These are phyloP conservation scores for Suhomyces vadensis DNA, from an alignment of 805 yeast species.

Conservation along the genomic window DNA sequence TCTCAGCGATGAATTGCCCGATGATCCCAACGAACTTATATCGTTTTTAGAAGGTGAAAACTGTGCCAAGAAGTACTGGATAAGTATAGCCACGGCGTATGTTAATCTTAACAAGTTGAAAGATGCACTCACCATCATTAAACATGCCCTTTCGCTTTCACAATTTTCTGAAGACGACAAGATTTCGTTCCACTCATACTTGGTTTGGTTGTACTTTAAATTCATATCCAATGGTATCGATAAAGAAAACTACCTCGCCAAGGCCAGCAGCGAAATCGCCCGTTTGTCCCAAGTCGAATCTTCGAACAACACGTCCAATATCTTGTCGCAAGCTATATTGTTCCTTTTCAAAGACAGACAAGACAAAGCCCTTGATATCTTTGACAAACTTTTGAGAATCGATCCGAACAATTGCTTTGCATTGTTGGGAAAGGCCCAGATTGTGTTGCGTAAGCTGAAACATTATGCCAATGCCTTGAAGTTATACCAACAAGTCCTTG, in stretches of 20 bases:
- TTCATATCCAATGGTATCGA: slow-evolving; percentile 29
- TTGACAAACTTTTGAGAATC: slow-evolving; percentile 58
- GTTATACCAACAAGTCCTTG: slow-evolving; percentile 78
- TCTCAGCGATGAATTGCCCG: slow-evolving; percentile 78
- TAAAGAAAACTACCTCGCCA: slow-evolving; percentile 22
- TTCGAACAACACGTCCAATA: slow-evolving; percentile 36
- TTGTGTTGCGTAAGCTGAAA: slow-evolving; percentile 63
- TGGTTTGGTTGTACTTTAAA: slow-evolving; percentile 72
- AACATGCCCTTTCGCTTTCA: slow-evolving; percentile 53
- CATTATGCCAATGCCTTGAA: slow-evolving; percentile 74
- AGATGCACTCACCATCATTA: slow-evolving; percentile 65
- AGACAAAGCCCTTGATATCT: slow-evolving; percentile 69
- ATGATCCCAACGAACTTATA: slow-evolving; percentile 82
- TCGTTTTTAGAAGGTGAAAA: slow-evolving; percentile 78
- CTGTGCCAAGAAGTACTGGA: slow-evolving; percentile 78
- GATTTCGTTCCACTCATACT: slow-evolving; percentile 56
- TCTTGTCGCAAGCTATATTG: slow-evolving; percentile 69
- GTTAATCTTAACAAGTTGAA: slow-evolving; percentile 56
- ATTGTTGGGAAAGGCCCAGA: slow-evolving; percentile 79
- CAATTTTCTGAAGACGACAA: slow-evolving; percentile 42
- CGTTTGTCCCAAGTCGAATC: slow-evolving; percentile 15
- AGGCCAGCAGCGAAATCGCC: slow-evolving; percentile 26
- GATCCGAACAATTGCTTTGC: slow-evolving; percentile 72
- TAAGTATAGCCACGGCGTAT: slow-evolving; percentile 79
- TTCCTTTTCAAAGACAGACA: slow-evolving; percentile 57